Evolutionary conservation across 495 filamentous ascomycete genomes (phyloP).

Genomic region (Aspergillus diversus): DNA sequence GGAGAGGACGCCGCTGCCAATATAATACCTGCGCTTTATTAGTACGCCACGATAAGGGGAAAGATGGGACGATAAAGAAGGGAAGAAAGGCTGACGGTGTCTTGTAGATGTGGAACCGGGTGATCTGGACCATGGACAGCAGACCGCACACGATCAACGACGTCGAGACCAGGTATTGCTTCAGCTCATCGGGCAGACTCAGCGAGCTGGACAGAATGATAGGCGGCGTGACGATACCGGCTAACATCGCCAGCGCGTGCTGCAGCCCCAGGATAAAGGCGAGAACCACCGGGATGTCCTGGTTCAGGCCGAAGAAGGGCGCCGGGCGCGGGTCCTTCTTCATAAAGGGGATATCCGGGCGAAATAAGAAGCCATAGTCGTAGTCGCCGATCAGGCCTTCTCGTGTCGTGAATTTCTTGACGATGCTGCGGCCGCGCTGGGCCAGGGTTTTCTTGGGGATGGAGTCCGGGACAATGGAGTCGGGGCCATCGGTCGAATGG

Average conservation of each 20-base stretch:
- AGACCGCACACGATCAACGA: slow-evolving; percentile 87
- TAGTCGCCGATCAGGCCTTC: slow-evolving; percentile 28
- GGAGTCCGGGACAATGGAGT: slow-evolving; percentile 18
- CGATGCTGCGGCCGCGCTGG: slow-evolving; percentile 12
- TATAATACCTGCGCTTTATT: slow-evolving; percentile 64
- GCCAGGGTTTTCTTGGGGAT: slow-evolving; percentile 15
- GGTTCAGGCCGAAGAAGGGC: slow-evolving; percentile 26
- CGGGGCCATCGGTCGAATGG: slow-evolving; percentile 24
- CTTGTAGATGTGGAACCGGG: slow-evolving; percentile 74
- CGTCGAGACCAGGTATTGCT: slow-evolving; percentile 83
- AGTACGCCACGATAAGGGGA: not conserved
- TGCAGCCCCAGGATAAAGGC: slow-evolving; percentile 24
- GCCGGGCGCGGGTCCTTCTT: slow-evolving; percentile 16
- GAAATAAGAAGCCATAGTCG: slow-evolving; percentile 25
- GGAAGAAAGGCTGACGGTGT: slow-evolving; percentile 43
- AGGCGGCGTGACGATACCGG: slow-evolving; percentile 17
- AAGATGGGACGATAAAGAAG: not conserved
- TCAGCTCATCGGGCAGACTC: not conserved
- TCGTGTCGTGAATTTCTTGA: slow-evolving; percentile 11
- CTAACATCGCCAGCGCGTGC: slow-evolving; percentile 22
- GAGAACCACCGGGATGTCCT: slow-evolving; percentile 22
- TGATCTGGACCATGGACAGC: slow-evolving; percentile 80
- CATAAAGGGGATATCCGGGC: slow-evolving; percentile 25
- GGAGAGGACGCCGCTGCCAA: slow-evolving; percentile 87
- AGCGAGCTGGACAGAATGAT: slow-evolving; percentile 16